Conservation (phyloP, 2,329 filamentous ascomycete species). For the Aspergillus sp. region DNA sequence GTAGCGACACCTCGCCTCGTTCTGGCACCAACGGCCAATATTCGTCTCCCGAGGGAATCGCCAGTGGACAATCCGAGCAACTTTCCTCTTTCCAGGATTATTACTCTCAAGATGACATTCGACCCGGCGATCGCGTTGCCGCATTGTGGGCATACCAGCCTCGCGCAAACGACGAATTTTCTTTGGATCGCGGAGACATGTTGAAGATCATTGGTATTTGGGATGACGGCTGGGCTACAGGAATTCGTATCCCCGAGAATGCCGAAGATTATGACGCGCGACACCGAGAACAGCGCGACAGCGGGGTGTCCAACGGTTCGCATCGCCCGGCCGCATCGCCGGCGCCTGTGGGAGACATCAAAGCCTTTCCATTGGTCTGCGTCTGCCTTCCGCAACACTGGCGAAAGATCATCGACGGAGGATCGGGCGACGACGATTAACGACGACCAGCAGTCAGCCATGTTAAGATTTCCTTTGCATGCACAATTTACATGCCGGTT, state of each 20-base stretch:
- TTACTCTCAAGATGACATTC: conserved; percentile 95
- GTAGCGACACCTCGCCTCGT: conserved; percentile 71
- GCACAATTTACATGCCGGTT: conserved; percentile 27
- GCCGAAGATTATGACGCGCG: conserved; percentile 87
- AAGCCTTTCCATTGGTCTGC: conserved; percentile 95
- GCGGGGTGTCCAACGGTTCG: conserved; percentile 83
- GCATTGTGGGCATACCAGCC: conserved; percentile 97
- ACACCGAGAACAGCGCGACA: conserved; percentile 79
- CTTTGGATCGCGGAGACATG: conserved; percentile 94
- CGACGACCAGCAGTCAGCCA: conserved; percentile 14
- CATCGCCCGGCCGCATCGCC: conserved; percentile 61
- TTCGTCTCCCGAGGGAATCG: conserved; percentile 80
- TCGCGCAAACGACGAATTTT: conserved; percentile 87
- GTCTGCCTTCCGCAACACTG: conserved; percentile 94
- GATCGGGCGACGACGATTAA: conserved; percentile 43
- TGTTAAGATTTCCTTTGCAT: conserved; percentile 15
- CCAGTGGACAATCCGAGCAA: conserved; percentile 92
- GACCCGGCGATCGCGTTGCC: conserved; percentile 83
- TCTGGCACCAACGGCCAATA: conserved; percentile 66
- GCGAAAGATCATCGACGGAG: conserved; percentile 93
- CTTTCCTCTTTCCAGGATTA: conserved; percentile 97
- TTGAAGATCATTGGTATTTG: conserved; percentile 97
- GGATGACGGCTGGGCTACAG: conserved; percentile 99
- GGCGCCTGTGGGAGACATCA: conserved; percentile 76
- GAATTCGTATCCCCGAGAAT: conserved; percentile 75